Conservation (phyloP, 2,329 filamentous ascomycete species). For the Fusarium ambrosium region DNA sequence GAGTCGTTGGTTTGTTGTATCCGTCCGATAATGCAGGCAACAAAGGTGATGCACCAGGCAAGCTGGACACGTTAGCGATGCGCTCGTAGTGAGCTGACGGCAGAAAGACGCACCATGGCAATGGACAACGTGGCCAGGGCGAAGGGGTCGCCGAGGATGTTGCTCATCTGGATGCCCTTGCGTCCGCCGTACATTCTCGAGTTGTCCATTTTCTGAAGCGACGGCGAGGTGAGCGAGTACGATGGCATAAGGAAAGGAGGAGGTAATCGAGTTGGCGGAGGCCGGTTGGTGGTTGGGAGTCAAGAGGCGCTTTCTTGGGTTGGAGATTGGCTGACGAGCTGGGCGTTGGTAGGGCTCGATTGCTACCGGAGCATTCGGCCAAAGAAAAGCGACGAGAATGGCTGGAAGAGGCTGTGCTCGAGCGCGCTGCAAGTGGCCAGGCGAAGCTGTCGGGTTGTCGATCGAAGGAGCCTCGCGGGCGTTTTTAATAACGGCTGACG, state of each 20-base stretch:
- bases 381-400: constrained; percentile 19
- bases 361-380: constrained; percentile 49
- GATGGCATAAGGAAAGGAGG: constrained; percentile 73
- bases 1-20: constrained; percentile 59
- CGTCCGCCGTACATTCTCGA: constrained; percentile 70
- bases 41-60: constrained; percentile 94
- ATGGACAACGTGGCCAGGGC: constrained; percentile 95
- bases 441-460: constrained; percentile 27
- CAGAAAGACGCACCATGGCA: constrained; percentile 76
- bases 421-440: constrained; percentile 26
- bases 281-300: constrained; percentile 18
- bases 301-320: constrained; percentile 29
- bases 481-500: constrained; percentile 20
- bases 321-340: constrained; percentile 20
- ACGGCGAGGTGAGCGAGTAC: constrained; percentile 80
- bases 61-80: constrained; percentile 68
- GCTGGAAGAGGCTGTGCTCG: constrained; percentile 32
- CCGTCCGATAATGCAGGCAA: constrained; percentile 83
- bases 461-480: constrained; percentile 30
- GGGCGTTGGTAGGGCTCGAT: constrained; percentile 33
- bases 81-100: not conserved
- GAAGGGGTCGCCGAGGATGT: constrained; percentile 96
- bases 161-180: constrained; percentile 80
- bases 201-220: constrained; percentile 85
- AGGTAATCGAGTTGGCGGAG: constrained; percentile 22